phyloP scores from a whole-genome alignment of 768 basidiomycete species.

The Russula olivacea region DNA sequence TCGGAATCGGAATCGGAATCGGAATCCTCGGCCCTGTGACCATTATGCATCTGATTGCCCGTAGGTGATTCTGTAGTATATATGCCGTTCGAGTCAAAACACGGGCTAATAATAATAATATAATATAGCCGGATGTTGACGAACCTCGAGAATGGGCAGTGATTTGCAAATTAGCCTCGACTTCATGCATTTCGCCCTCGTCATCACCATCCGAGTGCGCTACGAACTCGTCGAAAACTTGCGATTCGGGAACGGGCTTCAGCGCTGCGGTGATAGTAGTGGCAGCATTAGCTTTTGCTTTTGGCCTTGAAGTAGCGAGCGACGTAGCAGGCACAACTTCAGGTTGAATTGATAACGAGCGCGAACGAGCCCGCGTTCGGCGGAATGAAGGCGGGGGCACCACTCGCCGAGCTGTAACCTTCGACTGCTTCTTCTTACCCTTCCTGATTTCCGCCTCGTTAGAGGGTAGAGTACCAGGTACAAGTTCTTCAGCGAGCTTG shows the following conservation, averaged over 20 bases:
- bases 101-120: neutral
- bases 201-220: conserved; percentile 10
- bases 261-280: neutral
- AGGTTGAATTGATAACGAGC: neutral
- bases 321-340: neutral
- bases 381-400: neutral
- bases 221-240: conserved; percentile 6
- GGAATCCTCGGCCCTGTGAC: no score
- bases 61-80: neutral
- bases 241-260: neutral
- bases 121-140: neutral
- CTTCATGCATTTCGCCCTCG: conserved; percentile 15
- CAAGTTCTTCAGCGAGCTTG: neutral
- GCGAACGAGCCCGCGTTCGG: conserved; percentile 4
- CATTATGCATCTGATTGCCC: neutral
- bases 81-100: neutral
- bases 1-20: no score
- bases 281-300: neutral
- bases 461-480: neutral
- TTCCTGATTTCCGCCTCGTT: neutral
- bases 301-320: neutral
- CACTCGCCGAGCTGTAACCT: neutral
- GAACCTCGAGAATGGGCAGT: neutral
- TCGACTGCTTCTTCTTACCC: neutral
- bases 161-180: conserved; percentile 8